phyloP scores from a whole-genome alignment of 2,329 filamentous ascomycete genomes.

The Ophiostoma populinum region DNA sequence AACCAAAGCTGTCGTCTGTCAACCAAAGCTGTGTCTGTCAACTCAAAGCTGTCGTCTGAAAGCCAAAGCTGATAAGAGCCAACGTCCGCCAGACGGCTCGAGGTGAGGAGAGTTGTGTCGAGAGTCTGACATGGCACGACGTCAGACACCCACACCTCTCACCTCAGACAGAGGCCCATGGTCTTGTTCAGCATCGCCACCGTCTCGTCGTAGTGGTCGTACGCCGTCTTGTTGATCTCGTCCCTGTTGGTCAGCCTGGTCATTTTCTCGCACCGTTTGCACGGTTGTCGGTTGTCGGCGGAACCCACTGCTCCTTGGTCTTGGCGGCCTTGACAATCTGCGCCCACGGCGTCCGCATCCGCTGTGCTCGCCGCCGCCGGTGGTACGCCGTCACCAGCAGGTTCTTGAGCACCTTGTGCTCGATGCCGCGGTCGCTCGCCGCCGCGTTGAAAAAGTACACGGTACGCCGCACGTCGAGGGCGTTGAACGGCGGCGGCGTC shows the following conservation, averaged over 20 bases:
- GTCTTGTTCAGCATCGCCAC: slow-evolving; percentile 57
- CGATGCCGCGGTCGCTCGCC: slow-evolving; percentile 42
- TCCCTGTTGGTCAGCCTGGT: background rate
- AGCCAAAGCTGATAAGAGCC: too few species aligned
- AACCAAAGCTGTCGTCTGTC: too few species aligned
- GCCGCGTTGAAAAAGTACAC: slow-evolving; percentile 54
- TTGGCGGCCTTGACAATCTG: slow-evolving; percentile 1
- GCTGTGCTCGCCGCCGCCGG: slow-evolving; percentile 15
- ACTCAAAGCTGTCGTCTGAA: too few species aligned
- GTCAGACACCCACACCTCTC: too few species aligned
- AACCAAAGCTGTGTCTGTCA: too few species aligned
- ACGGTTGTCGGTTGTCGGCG: too few species aligned
- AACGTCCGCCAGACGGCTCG: too few species aligned
- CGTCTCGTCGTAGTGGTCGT: slow-evolving; percentile 49
- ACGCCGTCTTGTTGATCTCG: slow-evolving; percentile 20
- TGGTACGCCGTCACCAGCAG: slow-evolving; percentile 35
- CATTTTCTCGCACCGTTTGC: too few species aligned
- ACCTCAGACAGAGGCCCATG: slow-evolving; percentile 48
- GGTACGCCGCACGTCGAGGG: slow-evolving; percentile 41
- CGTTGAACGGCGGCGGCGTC: slow-evolving; percentile 23
- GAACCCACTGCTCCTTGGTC: too few species aligned
- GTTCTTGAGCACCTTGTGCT: slow-evolving; percentile 58
- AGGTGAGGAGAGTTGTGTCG: too few species aligned
- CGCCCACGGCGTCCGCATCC: slow-evolving; percentile 15
- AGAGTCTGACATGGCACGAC: too few species aligned